Base-by-base conservation (phyloP, 1,284 basidiomycete species). In the Mycena sp. region DNA sequence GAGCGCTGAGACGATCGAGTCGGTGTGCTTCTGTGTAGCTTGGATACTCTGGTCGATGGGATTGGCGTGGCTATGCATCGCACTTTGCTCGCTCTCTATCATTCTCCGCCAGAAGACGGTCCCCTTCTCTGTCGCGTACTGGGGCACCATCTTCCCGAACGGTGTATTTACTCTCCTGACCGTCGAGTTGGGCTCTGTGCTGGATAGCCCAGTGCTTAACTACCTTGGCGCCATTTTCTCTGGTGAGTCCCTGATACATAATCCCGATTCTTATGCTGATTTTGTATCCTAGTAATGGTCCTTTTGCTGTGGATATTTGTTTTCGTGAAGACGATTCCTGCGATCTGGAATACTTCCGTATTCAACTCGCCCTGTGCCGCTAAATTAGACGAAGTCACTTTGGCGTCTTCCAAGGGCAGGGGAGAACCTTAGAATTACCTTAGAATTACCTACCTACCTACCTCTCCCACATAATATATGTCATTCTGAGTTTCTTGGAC, bases 131-230 rank as follows among this genome's bases (percentile, higher is more conserved):
- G 69, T 87, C 23, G 77, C 80, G 1, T 86, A 83, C 67, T 89
- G 87, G 87, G 84, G 85, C 6, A 74, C 85, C 43, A 83, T 88
- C 63, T 89, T 89, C 69, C 87, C 87, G 9, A 87, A 86, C 63
- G 87, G 87, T 23, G 88, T 90, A 1, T 91, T 88, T 59, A 86
- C 88, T 1, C 87, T 87, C 37, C 79, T 89, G 2, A 89, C 89
- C 0, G 82, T 88, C 17, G 76, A 78, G 23, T 77, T 92, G 0
- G 83, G 81, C 0, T 65, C 63, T 1, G 80, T 83, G 23, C 82
- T 92, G 58, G 81, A 88, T 30, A 67, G 65, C 35, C 29, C 37
- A 14, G 50, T 53, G 19, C 49, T 67, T 4, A 49, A 58, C 30
- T 67, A 64, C 50, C 48, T 67, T 3, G 65, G 82, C 81, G 1